Conservation (phyloP, 2,329 filamentous ascomycete species). For the Dryadomyces quercivorus region DNA sequence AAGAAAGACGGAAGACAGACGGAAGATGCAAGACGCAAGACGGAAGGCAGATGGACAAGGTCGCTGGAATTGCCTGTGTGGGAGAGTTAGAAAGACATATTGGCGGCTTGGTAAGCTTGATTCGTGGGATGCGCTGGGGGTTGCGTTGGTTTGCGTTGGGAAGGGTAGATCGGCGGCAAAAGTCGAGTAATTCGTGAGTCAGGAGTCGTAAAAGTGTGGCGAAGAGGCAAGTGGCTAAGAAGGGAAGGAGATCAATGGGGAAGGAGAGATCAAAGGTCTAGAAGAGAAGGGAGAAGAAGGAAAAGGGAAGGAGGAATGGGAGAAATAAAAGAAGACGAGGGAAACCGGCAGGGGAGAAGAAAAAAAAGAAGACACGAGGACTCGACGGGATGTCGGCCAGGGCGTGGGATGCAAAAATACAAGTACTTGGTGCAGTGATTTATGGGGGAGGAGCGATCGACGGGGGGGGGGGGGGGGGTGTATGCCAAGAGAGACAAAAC, state of each 20-base stretch:
- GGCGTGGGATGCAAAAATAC: background rate
- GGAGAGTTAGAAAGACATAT: too few relatives aligned
- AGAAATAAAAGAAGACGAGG: background rate
- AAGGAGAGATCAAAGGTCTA: background rate
- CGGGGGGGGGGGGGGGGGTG: background rate
- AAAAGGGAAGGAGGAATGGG: background rate
- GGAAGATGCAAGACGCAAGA: background rate
- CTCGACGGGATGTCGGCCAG: background rate
- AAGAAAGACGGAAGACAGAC: background rate
- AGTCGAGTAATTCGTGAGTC: background rate
- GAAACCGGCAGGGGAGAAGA: background rate
- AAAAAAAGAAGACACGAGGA: background rate
- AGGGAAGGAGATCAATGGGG: background rate
- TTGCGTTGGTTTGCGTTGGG: too few relatives aligned
- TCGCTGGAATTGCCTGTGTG: too few relatives aligned
- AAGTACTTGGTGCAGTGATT: background rate
- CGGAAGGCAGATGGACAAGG: background rate
- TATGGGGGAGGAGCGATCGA: slow-evolving; percentile 1
- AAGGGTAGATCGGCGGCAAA: background rate
- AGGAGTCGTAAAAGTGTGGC: background rate
- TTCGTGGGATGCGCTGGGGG: too few relatives aligned
- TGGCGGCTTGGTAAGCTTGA: too few relatives aligned
- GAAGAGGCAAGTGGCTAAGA: background rate
- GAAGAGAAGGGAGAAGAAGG: background rate
- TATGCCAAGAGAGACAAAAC: background rate